These are phyloP conservation scores for Cydonia oblonga DNA, from an alignment of 331 rosid genomes.

Conservation along the genomic window DNA sequence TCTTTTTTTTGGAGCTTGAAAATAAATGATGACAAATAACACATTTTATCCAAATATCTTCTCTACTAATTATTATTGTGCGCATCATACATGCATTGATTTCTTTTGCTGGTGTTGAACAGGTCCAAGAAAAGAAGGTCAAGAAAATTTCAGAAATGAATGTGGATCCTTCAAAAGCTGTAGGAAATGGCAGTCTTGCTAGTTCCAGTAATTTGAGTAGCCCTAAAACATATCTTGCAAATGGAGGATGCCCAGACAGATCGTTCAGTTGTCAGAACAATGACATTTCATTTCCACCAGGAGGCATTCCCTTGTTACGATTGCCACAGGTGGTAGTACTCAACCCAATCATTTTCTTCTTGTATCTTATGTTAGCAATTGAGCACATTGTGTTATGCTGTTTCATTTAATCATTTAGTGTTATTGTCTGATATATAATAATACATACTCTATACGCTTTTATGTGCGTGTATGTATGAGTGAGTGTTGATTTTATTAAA, in stretches of 20 bases:
- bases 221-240: conserved; percentile 51
- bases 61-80: background rate
- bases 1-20: background rate
- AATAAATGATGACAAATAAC: background rate
- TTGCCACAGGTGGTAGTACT: conserved; percentile 76
- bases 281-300: conserved; percentile 63
- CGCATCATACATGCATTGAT: too few relatives aligned
- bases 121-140: conserved; percentile 97
- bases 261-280: conserved; percentile 34
- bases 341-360: conserved; percentile 9
- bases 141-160: conserved; percentile 81
- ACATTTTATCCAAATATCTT: background rate
- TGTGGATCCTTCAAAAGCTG: conserved; percentile 55
- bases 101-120: conserved; percentile 9
- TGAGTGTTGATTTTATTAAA: background rate
- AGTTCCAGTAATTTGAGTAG: conserved; percentile 64
- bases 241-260: conserved; percentile 63
- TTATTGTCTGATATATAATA: background rate
- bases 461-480: background rate
- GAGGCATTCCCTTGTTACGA: conserved; percentile 62
- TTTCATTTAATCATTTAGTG: background rate
- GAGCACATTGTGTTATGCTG: background rate
- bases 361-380: background rate
- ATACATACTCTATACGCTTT: background rate
- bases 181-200: conserved; percentile 60